These are phyloP conservation scores for Tuber indicum DNA, from an alignment of 495 filamentous ascomycete genomes.

Conservation along the genomic window DNA sequence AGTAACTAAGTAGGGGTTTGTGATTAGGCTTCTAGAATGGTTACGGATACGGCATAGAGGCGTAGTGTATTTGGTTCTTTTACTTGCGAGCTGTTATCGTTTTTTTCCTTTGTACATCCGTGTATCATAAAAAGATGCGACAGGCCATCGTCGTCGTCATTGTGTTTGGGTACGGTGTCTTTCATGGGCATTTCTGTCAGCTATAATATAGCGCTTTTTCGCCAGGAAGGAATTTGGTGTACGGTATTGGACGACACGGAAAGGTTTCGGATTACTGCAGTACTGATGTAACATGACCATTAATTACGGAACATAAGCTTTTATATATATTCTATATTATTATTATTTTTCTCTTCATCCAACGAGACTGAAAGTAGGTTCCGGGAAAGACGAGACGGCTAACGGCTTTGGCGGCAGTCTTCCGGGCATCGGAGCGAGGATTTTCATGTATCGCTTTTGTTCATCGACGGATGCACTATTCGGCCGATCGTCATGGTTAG, in stretches of 20 bases:
- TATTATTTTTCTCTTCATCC: conserved; percentile 12
- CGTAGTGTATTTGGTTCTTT: neutral
- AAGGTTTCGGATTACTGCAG: neutral
- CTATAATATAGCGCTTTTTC: neutral
- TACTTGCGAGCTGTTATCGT: neutral
- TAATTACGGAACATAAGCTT: neutral
- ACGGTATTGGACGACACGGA: neutral
- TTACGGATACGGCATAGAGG: neutral
- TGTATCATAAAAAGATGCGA: conserved; percentile 2
- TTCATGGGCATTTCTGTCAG: neutral
- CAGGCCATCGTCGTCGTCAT: neutral
- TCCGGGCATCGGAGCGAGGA: conserved; percentile 74
- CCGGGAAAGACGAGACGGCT: conserved; percentile 46
- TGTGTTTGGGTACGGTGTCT: neutral
- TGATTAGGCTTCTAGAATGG: neutral
- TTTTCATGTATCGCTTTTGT: conserved; percentile 69
- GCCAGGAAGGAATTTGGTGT: neutral
- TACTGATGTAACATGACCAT: neutral
- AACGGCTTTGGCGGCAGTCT: conserved; percentile 70
- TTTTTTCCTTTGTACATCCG: neutral
- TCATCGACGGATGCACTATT: conserved; percentile 65
- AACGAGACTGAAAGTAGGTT: conserved; percentile 36
- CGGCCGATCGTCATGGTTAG: conserved; percentile 40
- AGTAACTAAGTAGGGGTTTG: conserved; percentile 8
- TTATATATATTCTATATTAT: neutral